These are phyloP conservation scores for Bruguiera gymnorhiza DNA, from an alignment of 345 rosid genomes.

Conservation along the genomic window DNA sequence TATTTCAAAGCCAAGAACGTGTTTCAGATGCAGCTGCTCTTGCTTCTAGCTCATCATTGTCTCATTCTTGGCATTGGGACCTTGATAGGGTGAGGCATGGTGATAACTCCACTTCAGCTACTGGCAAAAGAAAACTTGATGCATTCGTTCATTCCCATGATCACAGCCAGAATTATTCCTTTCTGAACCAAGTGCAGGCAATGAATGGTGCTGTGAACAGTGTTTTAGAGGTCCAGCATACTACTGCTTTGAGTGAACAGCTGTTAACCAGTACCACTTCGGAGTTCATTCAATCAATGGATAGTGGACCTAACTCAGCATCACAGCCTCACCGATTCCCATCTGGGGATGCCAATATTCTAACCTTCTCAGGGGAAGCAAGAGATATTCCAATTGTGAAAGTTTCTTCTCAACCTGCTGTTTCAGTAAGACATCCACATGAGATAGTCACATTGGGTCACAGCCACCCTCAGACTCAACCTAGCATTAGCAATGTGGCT, in stretches of 20 bases:
- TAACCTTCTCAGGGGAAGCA: slow-evolving; percentile 22
- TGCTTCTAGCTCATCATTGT: slow-evolving; percentile 5
- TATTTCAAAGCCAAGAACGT: slow-evolving; percentile 20
- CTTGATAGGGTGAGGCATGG: slow-evolving; percentile 18
- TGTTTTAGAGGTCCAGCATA: slow-evolving; percentile 15
- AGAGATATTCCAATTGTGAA: slow-evolving; percentile 22
- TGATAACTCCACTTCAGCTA: slow-evolving; percentile 15
- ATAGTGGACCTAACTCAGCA: slow-evolving; percentile 27
- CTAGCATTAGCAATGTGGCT: slow-evolving; percentile 15
- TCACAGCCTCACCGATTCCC: slow-evolving; percentile 25
- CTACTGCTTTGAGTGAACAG: slow-evolving; percentile 10
- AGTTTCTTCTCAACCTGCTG: slow-evolving; percentile 22
- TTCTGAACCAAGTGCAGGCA: slow-evolving; percentile 35
- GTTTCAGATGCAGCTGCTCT: slow-evolving; percentile 17
- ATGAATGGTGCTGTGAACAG: slow-evolving; percentile 18
- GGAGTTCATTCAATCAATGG: slow-evolving; percentile 23
- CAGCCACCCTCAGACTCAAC: slow-evolving; percentile 22
- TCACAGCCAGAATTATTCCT: slow-evolving; percentile 25
- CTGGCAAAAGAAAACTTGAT: slow-evolving; percentile 20
- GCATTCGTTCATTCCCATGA: slow-evolving; percentile 17
- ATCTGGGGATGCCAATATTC: slow-evolving; percentile 28
- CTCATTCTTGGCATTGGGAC: slow-evolving; percentile 28
- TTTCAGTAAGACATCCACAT: slow-evolving; percentile 17
- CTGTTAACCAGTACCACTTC: slow-evolving; percentile 24
- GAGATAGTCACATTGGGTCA: slow-evolving; percentile 24